Base-by-base conservation (phyloP, 371 early-diverging fungal species). In the Basidiobolus meristosporus region DNA sequence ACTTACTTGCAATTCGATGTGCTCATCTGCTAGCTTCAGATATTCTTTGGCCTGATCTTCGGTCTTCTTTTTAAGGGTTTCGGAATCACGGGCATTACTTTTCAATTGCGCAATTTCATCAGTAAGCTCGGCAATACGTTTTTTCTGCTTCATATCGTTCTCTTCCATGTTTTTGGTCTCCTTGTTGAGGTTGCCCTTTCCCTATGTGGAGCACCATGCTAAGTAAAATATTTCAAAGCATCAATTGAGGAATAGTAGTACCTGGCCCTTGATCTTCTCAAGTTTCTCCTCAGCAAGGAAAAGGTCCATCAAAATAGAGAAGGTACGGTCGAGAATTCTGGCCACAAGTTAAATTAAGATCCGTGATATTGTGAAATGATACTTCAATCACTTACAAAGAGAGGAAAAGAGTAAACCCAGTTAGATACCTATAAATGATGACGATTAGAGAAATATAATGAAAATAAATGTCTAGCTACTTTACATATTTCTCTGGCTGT, bases 401-500 rank as follows among this genome's bases (percentile, higher is more conserved):
- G 37, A 90, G 57, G 46, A 88, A 85, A 31, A 90, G 57, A 2
- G 89, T 86, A 46, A 83, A 83, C 2, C 89, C 90, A 17, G 82
- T 82, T 48, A 90, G 53, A 41, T 90, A n/a, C n/a, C n/a, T n/a
- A n/a, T n/a, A n/a, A n/a, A n/a, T n/a, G n/a, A n/a, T n/a, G n/a
- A n/a, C n/a, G n/a, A n/a, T n/a, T n/a, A n/a, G n/a, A n/a, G n/a
- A n/a, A n/a, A n/a, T n/a, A n/a, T n/a, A n/a, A n/a, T n/a, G n/a
- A n/a, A n/a, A n/a, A n/a, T n/a, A n/a, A n/a, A n/a, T n/a, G n/a
- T n/a, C n/a, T n/a, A n/a, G n/a, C n/a, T n/a, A n/a, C n/a, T n/a
- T n/a, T n/a, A 87, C 57, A 87, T 65, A 58, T 90, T 90, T 51
- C 91, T 69, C 58, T 90, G 91, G 19, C 80, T 82, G 44, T 87